Evolutionary conservation across 768 basidiomycete genomes (phyloP).

Genomic region (Phylloporus rhodoxanthus): DNA sequence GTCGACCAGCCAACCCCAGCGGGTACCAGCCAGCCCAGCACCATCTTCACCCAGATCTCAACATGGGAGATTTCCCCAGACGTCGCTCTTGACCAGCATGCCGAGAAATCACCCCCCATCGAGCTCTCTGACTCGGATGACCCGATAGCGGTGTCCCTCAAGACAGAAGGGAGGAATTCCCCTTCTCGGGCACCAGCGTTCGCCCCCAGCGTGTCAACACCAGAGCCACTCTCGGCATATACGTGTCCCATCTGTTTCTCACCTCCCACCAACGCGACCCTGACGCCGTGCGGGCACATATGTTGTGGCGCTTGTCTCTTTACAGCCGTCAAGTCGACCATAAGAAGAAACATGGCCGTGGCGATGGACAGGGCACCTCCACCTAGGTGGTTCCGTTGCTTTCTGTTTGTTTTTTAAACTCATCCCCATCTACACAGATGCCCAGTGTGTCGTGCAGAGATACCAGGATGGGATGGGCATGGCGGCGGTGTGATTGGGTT

Average conservation of each 20-base stretch:
- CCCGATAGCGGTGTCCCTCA: not conserved
- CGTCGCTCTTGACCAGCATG: not conserved
- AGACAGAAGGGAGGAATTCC: not conserved
- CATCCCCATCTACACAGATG: slow-evolving; percentile 36
- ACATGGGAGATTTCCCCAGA: slow-evolving; percentile 20
- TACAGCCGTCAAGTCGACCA: slow-evolving; percentile 58
- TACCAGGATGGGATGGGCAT: slow-evolving; percentile 65
- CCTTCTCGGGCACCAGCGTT: not conserved
- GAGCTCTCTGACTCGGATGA: slow-evolving; percentile 3
- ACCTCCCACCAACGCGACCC: slow-evolving; percentile 65
- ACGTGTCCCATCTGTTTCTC: slow-evolving; percentile 78
- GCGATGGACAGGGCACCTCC: slow-evolving; percentile 28
- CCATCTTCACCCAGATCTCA: slow-evolving; percentile 10
- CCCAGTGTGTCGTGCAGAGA: slow-evolving; percentile 63
- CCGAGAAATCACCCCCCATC: not conserved
- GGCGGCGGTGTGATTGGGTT: slow-evolving; percentile 65
- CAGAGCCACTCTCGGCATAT: slow-evolving; percentile 49
- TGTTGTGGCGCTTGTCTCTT: slow-evolving; percentile 75
- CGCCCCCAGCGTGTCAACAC: not conserved
- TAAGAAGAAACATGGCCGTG: slow-evolving; percentile 40
- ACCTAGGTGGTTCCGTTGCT: slow-evolving; percentile 35
- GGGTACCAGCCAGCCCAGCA: not conserved
- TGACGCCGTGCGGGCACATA: slow-evolving; percentile 78
- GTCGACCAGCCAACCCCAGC: not conserved
- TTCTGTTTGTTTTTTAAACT: not conserved